Percentiles rank a stretch among this genome's conserved stretches.
phyloP scores from a whole-genome alignment of 2,329 filamentous ascomycete genomes.

The Capronia americana region DNA sequence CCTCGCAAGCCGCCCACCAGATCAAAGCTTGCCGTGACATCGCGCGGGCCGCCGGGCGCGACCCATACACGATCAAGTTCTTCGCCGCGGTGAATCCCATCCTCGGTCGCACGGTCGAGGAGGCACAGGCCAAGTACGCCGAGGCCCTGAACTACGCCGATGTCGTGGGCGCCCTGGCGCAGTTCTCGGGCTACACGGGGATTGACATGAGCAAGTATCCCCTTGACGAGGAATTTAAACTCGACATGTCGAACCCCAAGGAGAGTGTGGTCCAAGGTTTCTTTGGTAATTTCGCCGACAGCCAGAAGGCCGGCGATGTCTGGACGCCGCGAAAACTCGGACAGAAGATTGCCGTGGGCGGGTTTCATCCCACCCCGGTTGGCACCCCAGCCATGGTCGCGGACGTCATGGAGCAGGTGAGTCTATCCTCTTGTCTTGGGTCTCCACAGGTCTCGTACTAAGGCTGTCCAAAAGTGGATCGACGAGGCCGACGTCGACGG shows the following conservation, averaged over 20 bases:
- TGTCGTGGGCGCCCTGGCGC: constrained; percentile 62
- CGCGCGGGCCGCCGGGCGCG: constrained; percentile 59
- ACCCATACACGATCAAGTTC: constrained; percentile 64
- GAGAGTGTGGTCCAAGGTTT: constrained; percentile 43
- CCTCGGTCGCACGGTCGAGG: constrained; percentile 57
- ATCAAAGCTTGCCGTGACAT: constrained; percentile 56
- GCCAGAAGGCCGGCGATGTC: background rate
- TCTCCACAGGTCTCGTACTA: no score
- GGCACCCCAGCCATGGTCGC: constrained; percentile 70
- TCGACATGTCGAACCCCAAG: background rate
- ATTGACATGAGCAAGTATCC: constrained; percentile 17
- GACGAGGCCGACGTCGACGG: constrained; percentile 73
- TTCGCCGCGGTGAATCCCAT: constrained; percentile 59
- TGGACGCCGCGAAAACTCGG: constrained; percentile 15
- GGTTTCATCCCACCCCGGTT: constrained; percentile 68
- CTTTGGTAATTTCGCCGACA: constrained; percentile 26
- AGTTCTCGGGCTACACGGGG: constrained; percentile 50
- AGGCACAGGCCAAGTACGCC: constrained; percentile 59
- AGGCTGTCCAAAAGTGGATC: constrained; percentile 58
- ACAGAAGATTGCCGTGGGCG: constrained; percentile 68
- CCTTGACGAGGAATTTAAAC: constrained; percentile 14
- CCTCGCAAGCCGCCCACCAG: constrained; percentile 49
- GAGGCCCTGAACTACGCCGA: constrained; percentile 59
- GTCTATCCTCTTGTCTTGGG: no score
- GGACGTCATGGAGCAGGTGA: constrained; percentile 63